Percentiles rank a stretch among this genome's conserved stretches.
These are phyloP conservation scores for Amauroascus verrucosus DNA, from an alignment of 2,329 filamentous ascomycete species.

Conservation along the genomic window DNA sequence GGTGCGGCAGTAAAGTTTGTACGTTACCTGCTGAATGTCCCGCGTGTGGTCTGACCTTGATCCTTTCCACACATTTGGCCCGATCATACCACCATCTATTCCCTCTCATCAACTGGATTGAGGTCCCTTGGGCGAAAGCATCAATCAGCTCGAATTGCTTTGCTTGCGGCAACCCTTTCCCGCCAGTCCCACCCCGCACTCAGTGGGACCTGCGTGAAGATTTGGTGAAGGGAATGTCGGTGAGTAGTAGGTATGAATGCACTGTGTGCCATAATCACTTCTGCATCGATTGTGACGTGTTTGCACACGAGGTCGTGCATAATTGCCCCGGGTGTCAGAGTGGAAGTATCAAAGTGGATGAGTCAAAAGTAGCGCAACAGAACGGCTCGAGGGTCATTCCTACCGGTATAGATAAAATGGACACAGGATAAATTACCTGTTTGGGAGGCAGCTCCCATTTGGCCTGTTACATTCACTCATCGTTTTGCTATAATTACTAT, in stretches of 20 bases:
- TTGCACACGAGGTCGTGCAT: constrained; percentile 85
- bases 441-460: background rate
- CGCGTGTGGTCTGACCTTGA: constrained; percentile 79
- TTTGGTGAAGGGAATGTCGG: constrained; percentile 56
- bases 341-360: constrained; percentile 16
- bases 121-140: constrained; percentile 74
- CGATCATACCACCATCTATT: constrained; percentile 92
- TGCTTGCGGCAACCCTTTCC: constrained; percentile 66
- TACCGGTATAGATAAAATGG: constrained; percentile 14
- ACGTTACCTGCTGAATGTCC: constrained; percentile 83
- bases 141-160: constrained; percentile 56
- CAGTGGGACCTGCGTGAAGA: constrained; percentile 27
- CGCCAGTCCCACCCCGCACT: constrained; percentile 37
- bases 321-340: constrained; percentile 86
- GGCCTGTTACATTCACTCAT: background rate
- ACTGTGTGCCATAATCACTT: constrained; percentile 81
- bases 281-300: constrained; percentile 96
- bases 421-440: constrained; percentile 12
- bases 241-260: constrained; percentile 82
- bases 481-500: background rate
- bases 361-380: background rate
- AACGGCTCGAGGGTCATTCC: constrained; percentile 8
- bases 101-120: constrained; percentile 78
- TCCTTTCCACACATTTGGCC: constrained; percentile 85
- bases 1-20: constrained; percentile 83